Base-by-base conservation (phyloP, 1,284 basidiomycete species). In the Laetiporus sulphureus region DNA sequence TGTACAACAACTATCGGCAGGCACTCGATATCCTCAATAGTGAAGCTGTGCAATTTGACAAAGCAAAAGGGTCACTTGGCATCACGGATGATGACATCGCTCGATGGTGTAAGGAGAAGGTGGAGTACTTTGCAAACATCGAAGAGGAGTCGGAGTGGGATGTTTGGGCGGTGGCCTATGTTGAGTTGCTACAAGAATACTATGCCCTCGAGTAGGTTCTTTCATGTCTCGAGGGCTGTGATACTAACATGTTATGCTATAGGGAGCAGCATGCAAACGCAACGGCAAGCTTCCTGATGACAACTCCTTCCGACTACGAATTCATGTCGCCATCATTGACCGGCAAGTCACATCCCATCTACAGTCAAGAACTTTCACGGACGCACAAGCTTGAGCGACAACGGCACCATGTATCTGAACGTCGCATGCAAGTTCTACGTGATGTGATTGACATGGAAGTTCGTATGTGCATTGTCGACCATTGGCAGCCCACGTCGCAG, bases 1-100 rank as follows among this genome's bases (percentile, higher is more conserved):
- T 63, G 0, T 46, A 45, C 31, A 50, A 57, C 35, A 59, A 63
- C 45, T 59, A 57, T 40, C 10, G 11, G 6, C 58, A 62, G 38
- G 52, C 51, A 5, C 48, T 53, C 3, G 30, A 49, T 21, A 58
- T 56, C 43, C 52, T 62, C 41, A 23, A 42, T 2, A 20, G 22
- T 0, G 40, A 51, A 7, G 32, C 43, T 0, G 19, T 39, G 3
- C 43, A 41, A 2, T 15, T 55, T 4, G 20, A 30, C 6, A 35
- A 49, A 7, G 33, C 47, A 10, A 40, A 45, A 24, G 5, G 32
- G 4, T 38, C 40, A 3, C 32, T 42, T 13, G 8, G 13, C 8
- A 44, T 52, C 41, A 31, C 38, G 8, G 40, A 40, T 7, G 34
- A 29, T 3, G 38, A 52, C 19, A 44, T 53, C 31, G 40, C 51